A percentile compares a stretch with the other conserved stretches of the same genome.
Conservation (phyloP, 495 filamentous ascomycete genomes). For the Xylaria acuta region DNA sequence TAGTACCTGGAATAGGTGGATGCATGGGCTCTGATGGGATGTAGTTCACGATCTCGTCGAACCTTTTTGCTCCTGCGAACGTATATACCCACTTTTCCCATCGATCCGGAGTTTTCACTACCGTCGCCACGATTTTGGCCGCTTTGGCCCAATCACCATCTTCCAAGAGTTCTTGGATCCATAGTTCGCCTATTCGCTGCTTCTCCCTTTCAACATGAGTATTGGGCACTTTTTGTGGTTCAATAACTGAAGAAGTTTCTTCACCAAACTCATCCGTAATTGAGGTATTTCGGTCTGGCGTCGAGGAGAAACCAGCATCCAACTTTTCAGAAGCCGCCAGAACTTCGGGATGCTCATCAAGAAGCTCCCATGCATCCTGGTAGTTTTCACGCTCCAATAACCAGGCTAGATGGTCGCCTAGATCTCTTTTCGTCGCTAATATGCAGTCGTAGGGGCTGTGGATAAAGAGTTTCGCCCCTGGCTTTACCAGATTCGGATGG, state of each 20-base stretch:
- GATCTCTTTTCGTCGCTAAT: slow-evolving; percentile 81
- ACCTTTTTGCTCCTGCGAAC: slow-evolving; percentile 82
- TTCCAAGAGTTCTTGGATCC: slow-evolving; percentile 83
- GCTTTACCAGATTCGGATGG: slow-evolving; percentile 58
- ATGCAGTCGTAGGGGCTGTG: slow-evolving; percentile 96
- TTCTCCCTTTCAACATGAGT: slow-evolving; percentile 87
- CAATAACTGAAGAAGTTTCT: slow-evolving; percentile 69
- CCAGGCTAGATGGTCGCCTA: slow-evolving; percentile 85
- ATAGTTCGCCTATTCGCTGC: slow-evolving; percentile 86
- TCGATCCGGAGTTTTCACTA: slow-evolving; percentile 74
- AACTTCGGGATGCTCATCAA: slow-evolving; percentile 84
- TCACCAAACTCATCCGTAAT: slow-evolving; percentile 80
- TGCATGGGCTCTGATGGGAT: slow-evolving; percentile 76
- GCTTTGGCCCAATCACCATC: slow-evolving; percentile 76
- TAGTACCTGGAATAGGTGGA: slow-evolving; percentile 78
- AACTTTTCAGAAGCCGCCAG: slow-evolving; percentile 48
- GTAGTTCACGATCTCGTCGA: slow-evolving; percentile 85
- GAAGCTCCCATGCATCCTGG: slow-evolving; percentile 83
- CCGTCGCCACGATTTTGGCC: slow-evolving; percentile 77
- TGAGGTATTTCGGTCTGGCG: slow-evolving; percentile 55
- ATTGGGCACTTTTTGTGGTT: slow-evolving; percentile 50
- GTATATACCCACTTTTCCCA: slow-evolving; percentile 97
- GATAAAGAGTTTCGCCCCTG: slow-evolving; percentile 91
- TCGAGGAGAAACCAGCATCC: slow-evolving; percentile 46
- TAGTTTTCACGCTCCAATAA: slow-evolving; percentile 78